Conservation (phyloP, 192 early-diverging fungal genomes). For the Chytriomyces sp. region DNA sequence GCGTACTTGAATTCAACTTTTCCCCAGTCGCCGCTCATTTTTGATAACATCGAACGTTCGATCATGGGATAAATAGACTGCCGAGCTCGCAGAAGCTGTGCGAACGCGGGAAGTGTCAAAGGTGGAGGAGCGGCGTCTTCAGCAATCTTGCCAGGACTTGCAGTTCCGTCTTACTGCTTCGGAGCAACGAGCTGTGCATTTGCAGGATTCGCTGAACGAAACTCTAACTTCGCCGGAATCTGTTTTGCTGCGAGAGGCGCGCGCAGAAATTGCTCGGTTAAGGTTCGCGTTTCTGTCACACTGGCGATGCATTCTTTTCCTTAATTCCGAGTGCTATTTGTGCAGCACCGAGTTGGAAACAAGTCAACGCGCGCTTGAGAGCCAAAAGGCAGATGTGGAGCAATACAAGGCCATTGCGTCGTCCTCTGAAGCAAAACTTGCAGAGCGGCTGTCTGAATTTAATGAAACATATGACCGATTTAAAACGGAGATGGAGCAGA, state of each 20-base stretch:
- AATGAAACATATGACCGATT: conserved; percentile 72
- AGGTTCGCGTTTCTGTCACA: background rate
- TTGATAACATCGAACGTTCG: background rate
- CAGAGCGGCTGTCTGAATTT: conserved; percentile 57
- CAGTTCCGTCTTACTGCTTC: conserved; percentile 10
- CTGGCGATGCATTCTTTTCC: background rate
- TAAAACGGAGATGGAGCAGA: conserved; percentile 57
- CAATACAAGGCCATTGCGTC: conserved; percentile 65
- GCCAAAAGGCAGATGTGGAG: conserved; percentile 53
- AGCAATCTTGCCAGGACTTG: conserved; percentile 25
- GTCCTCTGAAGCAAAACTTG: conserved; percentile 63
- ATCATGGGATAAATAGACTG: background rate
- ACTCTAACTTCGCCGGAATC: conserved; percentile 8
- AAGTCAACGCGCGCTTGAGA: conserved; percentile 59
- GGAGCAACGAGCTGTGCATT: conserved; percentile 18
- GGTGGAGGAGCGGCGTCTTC: conserved; percentile 19
- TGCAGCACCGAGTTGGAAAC: conserved; percentile 25
- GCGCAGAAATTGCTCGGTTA: conserved; percentile 13
- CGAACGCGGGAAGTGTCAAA: conserved; percentile 24
- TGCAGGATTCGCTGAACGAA: background rate
- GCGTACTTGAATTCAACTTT: background rate
- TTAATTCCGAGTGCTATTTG: background rate
- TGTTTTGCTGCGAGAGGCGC: conserved; percentile 18
- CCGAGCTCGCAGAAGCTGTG: conserved; percentile 29
- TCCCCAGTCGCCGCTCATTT: background rate